Base-by-base conservation (phyloP, 2,329 filamentous ascomycete species). In the Aspergillus fischeri region DNA sequence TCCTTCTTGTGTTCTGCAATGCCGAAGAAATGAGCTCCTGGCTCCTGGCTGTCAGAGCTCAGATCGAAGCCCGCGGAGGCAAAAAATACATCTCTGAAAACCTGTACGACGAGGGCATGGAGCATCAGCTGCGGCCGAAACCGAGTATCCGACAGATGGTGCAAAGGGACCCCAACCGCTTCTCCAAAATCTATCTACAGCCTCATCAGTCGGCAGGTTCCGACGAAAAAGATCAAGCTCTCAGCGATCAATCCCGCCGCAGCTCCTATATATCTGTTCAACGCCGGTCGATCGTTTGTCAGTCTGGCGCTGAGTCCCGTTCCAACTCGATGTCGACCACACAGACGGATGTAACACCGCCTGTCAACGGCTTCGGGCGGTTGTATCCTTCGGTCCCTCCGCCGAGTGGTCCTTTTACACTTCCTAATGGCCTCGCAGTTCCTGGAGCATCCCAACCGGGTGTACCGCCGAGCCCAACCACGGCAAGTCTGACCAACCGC, bases 41-140 rank as follows among this genome's bases (percentile, higher is more conserved):
- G 78, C 65, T 81, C 25, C 62, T 71, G n/a, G 69, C 72, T 3
- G 65, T 80, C 29, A 69, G 78, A n/a, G 73, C 72, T 38, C 74
- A 77, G 63, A 80, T 81, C 38, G 76, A 79, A 55, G 63, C 70
- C 20, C 68, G 77, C 3, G 77, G 78, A n/a, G 78, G 78, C 1
- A 75, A 74, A 53, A 75, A 76, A 56, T 77, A 77, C 60, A 67
- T 71, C 2, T 68, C 72, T 4, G 77, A 79, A 54, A 71, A 67
- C 17, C 64, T 65, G 38, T 69, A 61, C 1, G 70, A 71, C 35
- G 69, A 71, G 2, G 67, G 65, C 10, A 58, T 61, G 52, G 64
- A 62, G 51, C 63, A 60, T 44, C 63, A 66, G 54, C 56, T 72
- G 59, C 64, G 68, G 21, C 56, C 62, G 28, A 68, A 69, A 50